Evolutionary conservation across 2,329 filamentous ascomycete species (phyloP), one percentile per base, ranked within the genome.

Genomic region (Torrubiella hemipterigena): DNA sequence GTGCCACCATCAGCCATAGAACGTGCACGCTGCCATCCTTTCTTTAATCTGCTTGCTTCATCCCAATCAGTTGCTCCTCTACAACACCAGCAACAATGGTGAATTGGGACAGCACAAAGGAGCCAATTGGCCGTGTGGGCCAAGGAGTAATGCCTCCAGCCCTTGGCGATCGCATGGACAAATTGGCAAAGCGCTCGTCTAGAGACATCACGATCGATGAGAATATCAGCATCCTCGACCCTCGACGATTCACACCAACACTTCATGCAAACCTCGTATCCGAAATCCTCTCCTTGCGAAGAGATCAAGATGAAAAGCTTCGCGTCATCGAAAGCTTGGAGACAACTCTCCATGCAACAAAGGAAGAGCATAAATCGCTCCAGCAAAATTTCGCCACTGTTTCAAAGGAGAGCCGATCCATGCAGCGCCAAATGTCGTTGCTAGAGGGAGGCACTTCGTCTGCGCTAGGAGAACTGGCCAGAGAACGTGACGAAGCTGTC

Each of bases 201-300:
- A 62, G 66, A 35, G 77, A 84, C 49, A 55, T 73, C 16, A 58
- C 63, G 15, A 69, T 59, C 33, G 76, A 89, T 41, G 81, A 89
- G 39, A 73, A 62, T 27, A 75, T 86, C 35, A 69, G 72, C 42
- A 76, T 85, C 15, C 64, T 95, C 18, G 91, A 98, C 49, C 86
- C 91, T 4, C 76, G 89, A 33, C 74, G 91, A 22, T 95, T 98
- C 49, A 98, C 91, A 1, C 91, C 91, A 2, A 96, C 87, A 0
- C 61, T 98, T 9, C 91, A 96, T 53, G 91, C 91, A 7, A 95
- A 84, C 30, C 63, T 98, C 6, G 89, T 98, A 1, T 89, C 89
- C 0, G 91, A 98, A 54, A 98, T 98, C 39, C 63, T 98, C 23
- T 75, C 77, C 3, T 60, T 98, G 30, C 76, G 87, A 15, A 71